A percentile compares a stretch with the other conserved stretches of the same genome.
Evolutionary conservation across 208 protist genomes (phyloP).

Genomic region (Leptomonas pyrrhocoris): DNA sequence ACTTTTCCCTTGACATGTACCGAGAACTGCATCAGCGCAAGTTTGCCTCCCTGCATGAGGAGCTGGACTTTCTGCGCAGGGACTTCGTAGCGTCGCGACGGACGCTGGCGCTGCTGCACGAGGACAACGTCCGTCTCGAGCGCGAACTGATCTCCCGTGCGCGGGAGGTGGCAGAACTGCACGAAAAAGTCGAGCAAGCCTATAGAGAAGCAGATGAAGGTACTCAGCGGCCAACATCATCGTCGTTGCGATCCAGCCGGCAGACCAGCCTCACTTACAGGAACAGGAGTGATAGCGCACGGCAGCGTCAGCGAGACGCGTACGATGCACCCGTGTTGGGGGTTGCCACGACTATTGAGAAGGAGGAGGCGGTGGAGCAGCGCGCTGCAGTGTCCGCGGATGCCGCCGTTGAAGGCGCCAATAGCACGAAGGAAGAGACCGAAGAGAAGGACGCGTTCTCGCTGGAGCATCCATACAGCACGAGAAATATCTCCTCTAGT

Average conservation of each 20-base stretch:
- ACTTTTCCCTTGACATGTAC: slow-evolving; percentile 59
- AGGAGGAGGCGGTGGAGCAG: not conserved
- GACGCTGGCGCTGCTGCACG: slow-evolving; percentile 52
- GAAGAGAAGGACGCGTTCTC: not conserved
- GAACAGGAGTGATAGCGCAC: not conserved
- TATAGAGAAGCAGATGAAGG: slow-evolving; percentile 6
- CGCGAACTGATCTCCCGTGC: slow-evolving; percentile 39
- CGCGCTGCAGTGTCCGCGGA: not conserved
- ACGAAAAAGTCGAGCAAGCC: slow-evolving; percentile 14
- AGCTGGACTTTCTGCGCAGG: slow-evolving; percentile 68
- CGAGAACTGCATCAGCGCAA: slow-evolving; percentile 49
- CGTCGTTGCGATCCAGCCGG: slow-evolving; percentile 1
- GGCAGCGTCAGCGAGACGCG: not conserved
- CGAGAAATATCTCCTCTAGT: not conserved
- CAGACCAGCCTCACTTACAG: not conserved
- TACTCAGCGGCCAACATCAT: not conserved
- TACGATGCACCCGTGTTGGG: not conserved
- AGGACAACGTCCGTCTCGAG: slow-evolving; percentile 57
- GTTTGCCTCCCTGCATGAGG: slow-evolving; percentile 68
- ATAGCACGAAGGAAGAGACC: not conserved
- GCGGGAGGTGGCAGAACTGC: slow-evolving; percentile 43
- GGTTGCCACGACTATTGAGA: not conserved
- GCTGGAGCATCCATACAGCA: too few species aligned
- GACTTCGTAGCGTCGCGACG: slow-evolving; percentile 60
- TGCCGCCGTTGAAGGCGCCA: not conserved